These are phyloP conservation scores for Mesotaenium endlicherianum DNA, from an alignment of 139 green algal genomes.

Conservation along the genomic window DNA sequence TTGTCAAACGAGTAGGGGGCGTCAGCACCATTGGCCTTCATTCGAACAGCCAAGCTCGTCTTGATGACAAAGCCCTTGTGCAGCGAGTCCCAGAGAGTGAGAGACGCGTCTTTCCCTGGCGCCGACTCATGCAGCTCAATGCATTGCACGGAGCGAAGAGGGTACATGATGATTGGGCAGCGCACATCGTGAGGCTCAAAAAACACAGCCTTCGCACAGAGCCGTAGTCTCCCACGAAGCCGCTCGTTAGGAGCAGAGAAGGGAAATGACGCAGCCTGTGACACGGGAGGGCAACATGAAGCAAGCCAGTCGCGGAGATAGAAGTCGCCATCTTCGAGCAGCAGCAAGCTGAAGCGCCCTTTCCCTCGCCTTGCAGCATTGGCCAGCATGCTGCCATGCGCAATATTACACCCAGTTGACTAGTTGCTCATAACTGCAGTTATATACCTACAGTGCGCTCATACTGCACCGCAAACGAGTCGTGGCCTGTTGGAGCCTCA, in stretches of 20 bases:
- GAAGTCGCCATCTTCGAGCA: conserved; percentile 34
- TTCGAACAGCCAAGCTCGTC: conserved; percentile 14
- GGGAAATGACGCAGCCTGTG: too few relatives aligned
- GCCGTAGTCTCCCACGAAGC: conserved; percentile 19
- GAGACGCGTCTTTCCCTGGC: too few relatives aligned
- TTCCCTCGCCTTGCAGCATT: neutral
- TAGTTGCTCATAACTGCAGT: too few relatives aligned
- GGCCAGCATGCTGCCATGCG: neutral
- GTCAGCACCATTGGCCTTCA: conserved; percentile 31
- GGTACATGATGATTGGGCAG: conserved; percentile 19
- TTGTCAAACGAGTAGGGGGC: conserved; percentile 42
- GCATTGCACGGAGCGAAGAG: neutral
- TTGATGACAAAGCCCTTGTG: too few relatives aligned
- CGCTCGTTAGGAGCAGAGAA: neutral
- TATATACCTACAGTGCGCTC: too few relatives aligned
- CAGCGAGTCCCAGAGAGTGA: too few relatives aligned
- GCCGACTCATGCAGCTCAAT: too few relatives aligned
- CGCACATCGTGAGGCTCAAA: conserved; percentile 32
- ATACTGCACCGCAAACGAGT: too few relatives aligned
- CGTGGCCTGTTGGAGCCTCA: too few relatives aligned
- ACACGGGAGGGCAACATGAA: too few relatives aligned
- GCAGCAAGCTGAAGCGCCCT: conserved; percentile 35
- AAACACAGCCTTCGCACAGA: conserved; percentile 15
- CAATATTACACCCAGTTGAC: too few relatives aligned
- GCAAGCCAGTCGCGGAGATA: conserved; percentile 43